Percentiles rank a stretch among this genome's conserved stretches.
These are phyloP conservation scores for Sporothrix variecibatus DNA, from an alignment of 2,329 filamentous ascomycete species.

Conservation along the genomic window DNA sequence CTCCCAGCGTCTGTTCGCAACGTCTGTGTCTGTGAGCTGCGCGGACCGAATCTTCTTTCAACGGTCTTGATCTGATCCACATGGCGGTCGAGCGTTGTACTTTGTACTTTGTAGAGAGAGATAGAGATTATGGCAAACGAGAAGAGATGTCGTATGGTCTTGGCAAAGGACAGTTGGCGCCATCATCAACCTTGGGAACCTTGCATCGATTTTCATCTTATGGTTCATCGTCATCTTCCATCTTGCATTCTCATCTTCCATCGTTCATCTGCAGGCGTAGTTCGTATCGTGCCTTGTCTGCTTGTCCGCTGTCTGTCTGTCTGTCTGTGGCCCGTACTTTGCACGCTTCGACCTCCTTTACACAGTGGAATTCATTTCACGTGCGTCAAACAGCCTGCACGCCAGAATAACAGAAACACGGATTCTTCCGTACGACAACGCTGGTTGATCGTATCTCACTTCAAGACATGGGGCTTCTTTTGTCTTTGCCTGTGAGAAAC, in stretches of 20 bases:
- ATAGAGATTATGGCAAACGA: background rate
- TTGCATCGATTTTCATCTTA: background rate
- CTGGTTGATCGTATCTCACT: background rate
- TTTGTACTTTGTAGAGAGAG: background rate
- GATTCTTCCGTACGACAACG: background rate
- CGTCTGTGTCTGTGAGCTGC: background rate
- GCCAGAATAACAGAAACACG: background rate
- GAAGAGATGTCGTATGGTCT: background rate
- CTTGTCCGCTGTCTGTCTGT: background rate
- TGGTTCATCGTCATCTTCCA: conserved; percentile 9
- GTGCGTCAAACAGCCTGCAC: conserved; percentile 13
- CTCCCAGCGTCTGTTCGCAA: background rate
- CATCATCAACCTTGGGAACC: background rate
- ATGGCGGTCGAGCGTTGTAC: background rate
- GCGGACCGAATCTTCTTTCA: background rate
- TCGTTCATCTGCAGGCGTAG: background rate
- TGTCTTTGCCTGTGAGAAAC: background rate
- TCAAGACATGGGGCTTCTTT: background rate
- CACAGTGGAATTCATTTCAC: conserved; percentile 20
- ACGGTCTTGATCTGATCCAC: background rate
- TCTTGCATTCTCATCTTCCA: background rate
- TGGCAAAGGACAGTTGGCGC: background rate
- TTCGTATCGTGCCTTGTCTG: background rate
- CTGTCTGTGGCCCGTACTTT: background rate
- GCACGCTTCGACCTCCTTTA: background rate